Percentiles rank a stretch among this genome's conserved stretches.
phyloP scores from a whole-genome alignment of 352 stramenopile genomes.

The Globisporangium nodosum region DNA sequence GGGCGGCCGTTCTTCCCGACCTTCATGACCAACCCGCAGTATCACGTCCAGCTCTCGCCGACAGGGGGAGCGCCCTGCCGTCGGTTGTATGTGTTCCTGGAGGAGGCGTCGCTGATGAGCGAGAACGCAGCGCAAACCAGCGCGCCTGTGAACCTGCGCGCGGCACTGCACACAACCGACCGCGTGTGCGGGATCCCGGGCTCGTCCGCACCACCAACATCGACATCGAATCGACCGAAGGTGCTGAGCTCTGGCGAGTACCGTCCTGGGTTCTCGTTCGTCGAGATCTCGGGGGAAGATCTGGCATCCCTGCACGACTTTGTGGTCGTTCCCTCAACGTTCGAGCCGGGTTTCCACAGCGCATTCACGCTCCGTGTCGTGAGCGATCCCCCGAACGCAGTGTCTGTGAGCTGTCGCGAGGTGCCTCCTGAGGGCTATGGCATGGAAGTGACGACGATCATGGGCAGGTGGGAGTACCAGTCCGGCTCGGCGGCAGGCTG shows the following conservation, averaged over 20 bases:
- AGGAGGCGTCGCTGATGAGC: constrained; percentile 37
- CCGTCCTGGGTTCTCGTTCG: constrained; percentile 67
- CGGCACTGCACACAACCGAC: constrained; percentile 37
- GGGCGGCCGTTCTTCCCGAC: constrained; percentile 64
- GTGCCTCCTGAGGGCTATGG: constrained; percentile 51
- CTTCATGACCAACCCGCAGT: constrained; percentile 82
- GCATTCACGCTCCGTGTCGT: constrained; percentile 57
- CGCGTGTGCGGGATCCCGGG: constrained; percentile 42
- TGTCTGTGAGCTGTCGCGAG: constrained; percentile 20
- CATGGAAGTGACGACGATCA: constrained; percentile 35
- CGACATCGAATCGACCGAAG: constrained; percentile 11
- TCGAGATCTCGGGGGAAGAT: constrained; percentile 34
- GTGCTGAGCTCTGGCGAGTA: constrained; percentile 76
- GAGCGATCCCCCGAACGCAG: constrained; percentile 40
- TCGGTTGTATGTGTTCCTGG: constrained; percentile 57
- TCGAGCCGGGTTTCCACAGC: constrained; percentile 33
- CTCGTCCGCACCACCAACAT: constrained; percentile 8
- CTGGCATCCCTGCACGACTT: constrained; percentile 30
- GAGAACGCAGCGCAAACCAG: constrained; percentile 19
- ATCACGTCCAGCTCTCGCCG: constrained; percentile 39
- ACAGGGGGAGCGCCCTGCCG: constrained; percentile 8
- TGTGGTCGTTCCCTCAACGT: constrained; percentile 75
- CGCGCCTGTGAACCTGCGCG: constrained; percentile 64
- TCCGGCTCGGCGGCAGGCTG: constrained; percentile 63
- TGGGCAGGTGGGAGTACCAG: constrained; percentile 43